phyloP scores from a whole-genome alignment of 2,329 filamentous ascomycete species.

The Sporothrix brunneoviolacea region DNA sequence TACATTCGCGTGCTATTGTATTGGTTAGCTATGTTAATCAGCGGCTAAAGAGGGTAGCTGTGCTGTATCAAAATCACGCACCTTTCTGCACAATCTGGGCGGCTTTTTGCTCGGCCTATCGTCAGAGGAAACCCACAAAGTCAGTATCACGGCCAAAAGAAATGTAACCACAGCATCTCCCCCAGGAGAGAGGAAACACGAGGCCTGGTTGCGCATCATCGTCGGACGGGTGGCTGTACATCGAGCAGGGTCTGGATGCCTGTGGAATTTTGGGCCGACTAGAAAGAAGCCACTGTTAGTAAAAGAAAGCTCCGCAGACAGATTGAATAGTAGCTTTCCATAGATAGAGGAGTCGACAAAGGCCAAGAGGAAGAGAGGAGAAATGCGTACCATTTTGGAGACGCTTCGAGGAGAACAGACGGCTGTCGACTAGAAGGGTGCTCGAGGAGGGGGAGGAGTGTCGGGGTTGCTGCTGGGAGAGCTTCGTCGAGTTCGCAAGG shows the following conservation, averaged over 20 bases:
- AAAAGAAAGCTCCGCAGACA: background rate
- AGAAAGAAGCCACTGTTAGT: slow-evolving; percentile 8
- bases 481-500: too few relatives aligned
- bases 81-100: slow-evolving; percentile 99
- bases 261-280: slow-evolving; percentile 97
- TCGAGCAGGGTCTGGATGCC: slow-evolving; percentile 98
- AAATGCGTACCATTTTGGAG: slow-evolving; percentile 4
- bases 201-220: background rate
- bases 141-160: slow-evolving; percentile 4
- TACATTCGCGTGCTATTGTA: slow-evolving; percentile 79
- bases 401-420: background rate
- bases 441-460: background rate
- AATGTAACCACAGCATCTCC: too few relatives aligned
- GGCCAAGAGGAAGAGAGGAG: too few relatives aligned
- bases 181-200: background rate
- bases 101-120: slow-evolving; percentile 89
- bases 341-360: background rate
- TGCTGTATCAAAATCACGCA: slow-evolving; percentile 33
- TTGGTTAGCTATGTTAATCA: slow-evolving; percentile 43
- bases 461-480: background rate
- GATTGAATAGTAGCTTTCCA: too few relatives aligned
- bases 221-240: slow-evolving; percentile 49
- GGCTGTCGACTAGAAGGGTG: too few relatives aligned
- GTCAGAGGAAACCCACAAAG: background rate
- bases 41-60: background rate